Percentiles rank a stretch among this genome's conserved stretches.
Conservation (phyloP, 805 yeast species). For the Spathaspora boniae region DNA sequence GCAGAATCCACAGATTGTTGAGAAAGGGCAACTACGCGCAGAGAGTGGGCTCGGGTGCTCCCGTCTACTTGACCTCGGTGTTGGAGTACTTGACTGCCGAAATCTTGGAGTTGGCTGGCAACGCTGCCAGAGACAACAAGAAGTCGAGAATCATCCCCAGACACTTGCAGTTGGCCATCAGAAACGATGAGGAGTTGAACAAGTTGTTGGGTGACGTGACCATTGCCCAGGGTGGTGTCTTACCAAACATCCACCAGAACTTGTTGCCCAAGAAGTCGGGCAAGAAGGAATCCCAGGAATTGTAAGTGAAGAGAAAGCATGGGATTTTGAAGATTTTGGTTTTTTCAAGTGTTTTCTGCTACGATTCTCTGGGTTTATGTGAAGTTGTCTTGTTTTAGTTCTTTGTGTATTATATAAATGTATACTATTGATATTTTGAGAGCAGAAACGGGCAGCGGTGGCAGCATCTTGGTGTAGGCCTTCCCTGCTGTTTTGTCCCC, state of each 20-base stretch:
- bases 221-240: conserved; percentile 52
- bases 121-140: conserved; percentile 52
- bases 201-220: conserved; percentile 49
- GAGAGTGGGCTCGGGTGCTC: conserved; percentile 53
- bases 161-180: conserved; percentile 51
- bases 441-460: no score
- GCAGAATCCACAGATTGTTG: conserved; percentile 49
- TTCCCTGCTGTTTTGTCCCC: no score
- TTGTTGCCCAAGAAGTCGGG: conserved; percentile 55
- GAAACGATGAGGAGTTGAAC: conserved; percentile 51
- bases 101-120: conserved; percentile 51
- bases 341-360: neutral
- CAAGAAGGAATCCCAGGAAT: conserved; percentile 58
- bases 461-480: no score
- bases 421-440: conserved; percentile 1
- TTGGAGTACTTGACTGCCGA: conserved; percentile 49
- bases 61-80: conserved; percentile 48
- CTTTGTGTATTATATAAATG: conserved; percentile 15
- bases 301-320: no score
- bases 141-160: conserved; percentile 51
- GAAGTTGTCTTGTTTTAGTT: conserved; percentile 10
- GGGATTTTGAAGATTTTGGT: neutral
- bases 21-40: conserved; percentile 51
- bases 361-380: no score
- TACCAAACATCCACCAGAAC: conserved; percentile 48